Base-by-base conservation (phyloP, 257 asterid genomes). In the Scutellaria baicalensis region DNA sequence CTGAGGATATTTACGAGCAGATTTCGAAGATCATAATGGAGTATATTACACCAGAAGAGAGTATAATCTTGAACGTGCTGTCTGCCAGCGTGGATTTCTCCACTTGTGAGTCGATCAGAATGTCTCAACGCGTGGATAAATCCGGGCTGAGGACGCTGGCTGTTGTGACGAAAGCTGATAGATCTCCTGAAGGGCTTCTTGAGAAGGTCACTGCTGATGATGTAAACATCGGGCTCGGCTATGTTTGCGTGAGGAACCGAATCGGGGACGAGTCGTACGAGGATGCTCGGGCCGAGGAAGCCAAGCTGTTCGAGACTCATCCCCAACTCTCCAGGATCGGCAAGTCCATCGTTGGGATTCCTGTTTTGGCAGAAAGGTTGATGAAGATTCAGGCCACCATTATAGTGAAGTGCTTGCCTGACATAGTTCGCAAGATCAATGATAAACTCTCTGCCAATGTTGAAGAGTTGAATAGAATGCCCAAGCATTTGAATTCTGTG, bases 321-420 rank as follows among this genome's bases (percentile, higher is more conserved):
- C 59, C 64, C 17, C 58, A 16, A 0, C 47, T 80, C 4, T 80
- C 77, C 1, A 76, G 21, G 66, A 80, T 80, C 0, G 38, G 31
- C 7, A 72, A 76, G 17, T 76, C 79, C 8, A 80, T 76, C 20
- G 75, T 69, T n/a, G 80, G 80, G 3, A 36, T 69, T 10, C 81
- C 74, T 48, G 66, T 68, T 57, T 43, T 78, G 56, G 82, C 78
- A 0, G 72, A 73, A 51, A 78, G 52, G 6, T 8, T 78, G 54
- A 71, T 73, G 38, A 66, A 56, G n/a, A 73, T 72, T 14, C 82
- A 73, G 44, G 78, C 72, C 0, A 23, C 55, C 1, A 73, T 78
- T 2, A 68, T 78, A 13, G 57, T 31, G 0, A 72, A 47, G 36
- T 71, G 74, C n/a, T 9, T 76, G 59, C 80, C 77, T 8, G 77